A percentile compares a stretch with the other conserved stretches of the same genome.
These are phyloP conservation scores for Dendrocalamus sinicus DNA, from an alignment of 176 grass and related monocot genomes.

Conservation along the genomic window DNA sequence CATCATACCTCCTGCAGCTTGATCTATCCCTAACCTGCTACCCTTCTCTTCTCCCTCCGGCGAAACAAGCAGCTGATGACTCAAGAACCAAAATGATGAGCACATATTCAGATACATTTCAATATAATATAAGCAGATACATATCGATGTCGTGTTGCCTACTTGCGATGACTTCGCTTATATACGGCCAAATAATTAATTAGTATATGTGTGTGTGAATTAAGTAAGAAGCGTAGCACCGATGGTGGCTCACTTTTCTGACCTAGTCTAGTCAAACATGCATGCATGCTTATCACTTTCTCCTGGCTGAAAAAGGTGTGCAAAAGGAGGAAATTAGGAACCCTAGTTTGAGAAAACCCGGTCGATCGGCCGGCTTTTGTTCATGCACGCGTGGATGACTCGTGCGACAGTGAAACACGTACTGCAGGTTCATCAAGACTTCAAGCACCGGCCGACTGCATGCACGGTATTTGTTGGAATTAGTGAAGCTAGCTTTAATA, in stretches of 20 bases:
- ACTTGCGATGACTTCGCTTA: not conserved
- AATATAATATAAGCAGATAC: not conserved
- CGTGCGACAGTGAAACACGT: not conserved
- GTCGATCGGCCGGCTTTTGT: not conserved
- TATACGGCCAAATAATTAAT: not conserved
- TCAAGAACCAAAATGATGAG: not conserved
- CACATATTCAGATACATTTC: not conserved
- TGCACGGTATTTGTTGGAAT: not conserved
- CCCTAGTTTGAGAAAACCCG: not conserved
- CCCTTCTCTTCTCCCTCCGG: not conserved
- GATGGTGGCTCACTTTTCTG: slow-evolving; percentile 44
- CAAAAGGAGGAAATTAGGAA: not conserved
- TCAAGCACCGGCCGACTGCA: not conserved
- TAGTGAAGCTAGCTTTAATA: too few relatives aligned
- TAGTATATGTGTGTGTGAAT: slow-evolving; percentile 40
- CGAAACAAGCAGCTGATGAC: not conserved
- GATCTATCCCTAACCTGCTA: not conserved
- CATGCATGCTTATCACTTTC: slow-evolving; percentile 39
- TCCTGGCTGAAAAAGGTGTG: not conserved
- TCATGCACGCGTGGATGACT: not conserved
- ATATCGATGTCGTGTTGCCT: not conserved
- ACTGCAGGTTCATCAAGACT: not conserved
- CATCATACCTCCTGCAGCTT: not conserved
- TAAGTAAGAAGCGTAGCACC: not conserved
- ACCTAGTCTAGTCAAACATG: slow-evolving; percentile 84